phyloP scores from a whole-genome alignment of 2,329 filamentous ascomycete genomes.

The Aspergillus arachidicola region DNA sequence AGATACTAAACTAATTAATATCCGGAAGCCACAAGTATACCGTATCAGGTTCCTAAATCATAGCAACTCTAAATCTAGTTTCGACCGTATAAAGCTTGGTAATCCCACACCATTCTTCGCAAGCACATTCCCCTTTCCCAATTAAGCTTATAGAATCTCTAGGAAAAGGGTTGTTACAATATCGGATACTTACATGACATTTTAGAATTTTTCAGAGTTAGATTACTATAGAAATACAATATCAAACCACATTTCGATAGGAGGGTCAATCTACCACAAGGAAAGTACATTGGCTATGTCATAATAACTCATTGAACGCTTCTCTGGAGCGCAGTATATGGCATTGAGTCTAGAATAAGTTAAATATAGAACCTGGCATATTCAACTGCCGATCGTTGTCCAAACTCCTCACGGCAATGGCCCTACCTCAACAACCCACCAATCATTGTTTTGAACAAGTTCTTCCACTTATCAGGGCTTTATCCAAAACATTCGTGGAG shows the following conservation, averaged over 20 bases:
- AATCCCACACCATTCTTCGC: too few relatives aligned
- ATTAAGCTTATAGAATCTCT: too few relatives aligned
- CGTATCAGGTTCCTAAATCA: neutral
- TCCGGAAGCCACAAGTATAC: neutral
- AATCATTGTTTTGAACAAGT: neutral
- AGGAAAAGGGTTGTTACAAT: too few relatives aligned
- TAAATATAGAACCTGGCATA: neutral
- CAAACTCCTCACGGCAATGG: neutral
- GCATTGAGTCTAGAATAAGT: neutral
- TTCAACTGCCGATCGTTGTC: neutral
- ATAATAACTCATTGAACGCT: neutral
- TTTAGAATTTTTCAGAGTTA: too few relatives aligned
- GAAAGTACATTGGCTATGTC: neutral
- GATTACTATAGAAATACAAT: too few relatives aligned
- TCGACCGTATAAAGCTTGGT: too few relatives aligned
- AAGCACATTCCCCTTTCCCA: too few relatives aligned
- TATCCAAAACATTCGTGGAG: neutral
- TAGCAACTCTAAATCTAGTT: too few relatives aligned
- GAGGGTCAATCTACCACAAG: too few relatives aligned
- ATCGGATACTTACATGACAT: too few relatives aligned
- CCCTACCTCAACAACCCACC: neutral
- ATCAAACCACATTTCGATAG: too few relatives aligned
- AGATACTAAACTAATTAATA: neutral
- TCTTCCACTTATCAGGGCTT: neutral
- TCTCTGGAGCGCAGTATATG: neutral